phyloP scores from a whole-genome alignment of 2,329 filamentous ascomycete genomes.

The Apiospora rasikravindrae region DNA sequence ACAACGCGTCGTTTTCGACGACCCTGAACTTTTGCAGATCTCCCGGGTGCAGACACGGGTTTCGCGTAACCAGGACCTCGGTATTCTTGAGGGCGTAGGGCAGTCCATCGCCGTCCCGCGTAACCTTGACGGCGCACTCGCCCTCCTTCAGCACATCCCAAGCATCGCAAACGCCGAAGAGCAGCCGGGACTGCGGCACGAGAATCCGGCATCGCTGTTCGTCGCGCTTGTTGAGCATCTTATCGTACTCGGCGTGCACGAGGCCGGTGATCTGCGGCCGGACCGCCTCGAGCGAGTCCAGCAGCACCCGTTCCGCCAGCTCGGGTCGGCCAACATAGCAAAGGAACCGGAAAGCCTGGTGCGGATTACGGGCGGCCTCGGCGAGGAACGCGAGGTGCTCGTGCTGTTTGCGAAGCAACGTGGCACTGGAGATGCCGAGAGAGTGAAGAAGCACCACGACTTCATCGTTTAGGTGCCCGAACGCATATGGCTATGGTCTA shows the following conservation, averaged over 20 bases:
- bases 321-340: constrained; percentile 39
- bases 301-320: constrained; percentile 44
- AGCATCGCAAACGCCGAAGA: constrained; percentile 47
- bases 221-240: constrained; percentile 40
- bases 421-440: constrained; percentile 39
- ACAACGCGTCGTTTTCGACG: constrained; percentile 41
- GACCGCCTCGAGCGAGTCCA: constrained; percentile 42
- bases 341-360: constrained; percentile 43
- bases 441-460: constrained; percentile 44
- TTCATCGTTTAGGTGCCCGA: constrained; percentile 48
- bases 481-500: constrained; percentile 43
- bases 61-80: constrained; percentile 47
- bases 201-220: constrained; percentile 45
- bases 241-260: constrained; percentile 38
- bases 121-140: constrained; percentile 45
- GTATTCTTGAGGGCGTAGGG: constrained; percentile 40
- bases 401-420: constrained; percentile 42
- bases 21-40: constrained; percentile 46
- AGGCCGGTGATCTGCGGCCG: constrained; percentile 34
- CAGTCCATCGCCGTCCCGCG: constrained; percentile 41
- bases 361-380: constrained; percentile 33
- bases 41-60: constrained; percentile 41
- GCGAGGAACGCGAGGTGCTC: constrained; percentile 42
- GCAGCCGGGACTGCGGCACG: constrained; percentile 42
- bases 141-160: constrained; percentile 42